Evolutionary conservation across 2,329 filamentous ascomycete species (phyloP).

Genomic region (Fusarium staphyleae): DNA sequence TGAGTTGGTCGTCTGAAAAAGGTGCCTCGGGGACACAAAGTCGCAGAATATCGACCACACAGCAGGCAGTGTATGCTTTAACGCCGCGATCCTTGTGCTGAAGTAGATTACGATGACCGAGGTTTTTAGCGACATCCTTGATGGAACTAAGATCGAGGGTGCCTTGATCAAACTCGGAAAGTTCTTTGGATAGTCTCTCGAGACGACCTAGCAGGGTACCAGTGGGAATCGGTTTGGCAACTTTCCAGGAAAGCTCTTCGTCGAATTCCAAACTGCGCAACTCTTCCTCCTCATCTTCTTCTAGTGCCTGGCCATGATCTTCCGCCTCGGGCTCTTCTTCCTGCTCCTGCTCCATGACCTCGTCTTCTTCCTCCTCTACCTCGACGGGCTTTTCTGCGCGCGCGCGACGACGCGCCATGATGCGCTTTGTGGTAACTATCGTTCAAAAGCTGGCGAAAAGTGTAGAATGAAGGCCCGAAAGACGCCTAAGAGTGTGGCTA

Average conservation of each 20-base stretch:
- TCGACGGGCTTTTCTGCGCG: slow-evolving; percentile 44
- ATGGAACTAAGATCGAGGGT: slow-evolving; percentile 84
- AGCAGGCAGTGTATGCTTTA: slow-evolving; percentile 85
- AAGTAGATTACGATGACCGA: slow-evolving; percentile 82
- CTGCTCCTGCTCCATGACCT: slow-evolving; percentile 38
- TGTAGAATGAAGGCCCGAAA: not conserved
- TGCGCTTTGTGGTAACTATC: slow-evolving; percentile 30
- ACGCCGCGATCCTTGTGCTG: slow-evolving; percentile 94
- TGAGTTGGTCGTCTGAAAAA: slow-evolving; percentile 87
- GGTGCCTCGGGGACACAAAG: slow-evolving; percentile 95
- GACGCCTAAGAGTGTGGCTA: not conserved
- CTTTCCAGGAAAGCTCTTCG: slow-evolving; percentile 87
- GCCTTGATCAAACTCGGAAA: slow-evolving; percentile 87
- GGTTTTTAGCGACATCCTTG: slow-evolving; percentile 80
- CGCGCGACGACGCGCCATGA: slow-evolving; percentile 49
- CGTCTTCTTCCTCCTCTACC: slow-evolving; percentile 41
- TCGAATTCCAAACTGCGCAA: slow-evolving; percentile 73
- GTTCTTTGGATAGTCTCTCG: slow-evolving; percentile 80
- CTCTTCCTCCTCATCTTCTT: slow-evolving; percentile 40
- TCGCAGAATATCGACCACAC: slow-evolving; percentile 90
- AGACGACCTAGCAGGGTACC: slow-evolving; percentile 83
- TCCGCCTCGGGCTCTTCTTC: slow-evolving; percentile 32
- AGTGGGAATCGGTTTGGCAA: slow-evolving; percentile 86
- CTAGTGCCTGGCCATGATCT: slow-evolving; percentile 25
- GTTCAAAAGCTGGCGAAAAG: not conserved